phyloP scores from a whole-genome alignment of 2,329 filamentous ascomycete species.

The Zarea fungicola region DNA sequence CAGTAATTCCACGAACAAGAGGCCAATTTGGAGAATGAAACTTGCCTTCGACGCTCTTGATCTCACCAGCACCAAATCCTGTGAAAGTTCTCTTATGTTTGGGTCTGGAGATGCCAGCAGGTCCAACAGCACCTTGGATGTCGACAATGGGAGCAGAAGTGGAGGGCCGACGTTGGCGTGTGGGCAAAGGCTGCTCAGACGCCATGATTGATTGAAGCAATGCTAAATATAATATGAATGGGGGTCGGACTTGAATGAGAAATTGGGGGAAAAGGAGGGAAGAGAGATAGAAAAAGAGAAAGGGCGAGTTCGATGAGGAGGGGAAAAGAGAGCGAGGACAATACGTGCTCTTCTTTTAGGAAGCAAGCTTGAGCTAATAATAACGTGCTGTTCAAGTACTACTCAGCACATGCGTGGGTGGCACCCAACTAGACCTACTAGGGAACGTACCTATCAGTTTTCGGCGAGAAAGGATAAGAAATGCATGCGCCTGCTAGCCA shows the following conservation, averaged over 20 bases:
- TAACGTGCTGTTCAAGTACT: too few species aligned
- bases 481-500: too few species aligned
- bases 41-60: conserved; percentile 86
- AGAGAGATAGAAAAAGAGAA: neutral
- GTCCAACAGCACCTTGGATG: conserved; percentile 79
- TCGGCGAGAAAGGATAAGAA: too few species aligned
- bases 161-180: conserved; percentile 74
- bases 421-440: too few species aligned
- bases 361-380: too few species aligned
- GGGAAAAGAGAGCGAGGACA: neutral
- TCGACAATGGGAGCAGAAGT: conserved; percentile 79
- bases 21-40: neutral
- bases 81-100: conserved; percentile 98
- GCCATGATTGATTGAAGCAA: conserved; percentile 23
- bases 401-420: too few species aligned
- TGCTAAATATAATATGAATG: neutral
- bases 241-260: too few species aligned
- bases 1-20: neutral
- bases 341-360: too few species aligned
- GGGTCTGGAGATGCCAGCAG: conserved; percentile 75
- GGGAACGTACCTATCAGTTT: too few species aligned
- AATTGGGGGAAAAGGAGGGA: neutral
- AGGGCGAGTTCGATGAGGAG: neutral
- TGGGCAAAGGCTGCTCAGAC: conserved; percentile 37
- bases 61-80: conserved; percentile 83